Base-by-base conservation (phyloP, 331 rosid species). In the Rhamnella rubrinervis region DNA sequence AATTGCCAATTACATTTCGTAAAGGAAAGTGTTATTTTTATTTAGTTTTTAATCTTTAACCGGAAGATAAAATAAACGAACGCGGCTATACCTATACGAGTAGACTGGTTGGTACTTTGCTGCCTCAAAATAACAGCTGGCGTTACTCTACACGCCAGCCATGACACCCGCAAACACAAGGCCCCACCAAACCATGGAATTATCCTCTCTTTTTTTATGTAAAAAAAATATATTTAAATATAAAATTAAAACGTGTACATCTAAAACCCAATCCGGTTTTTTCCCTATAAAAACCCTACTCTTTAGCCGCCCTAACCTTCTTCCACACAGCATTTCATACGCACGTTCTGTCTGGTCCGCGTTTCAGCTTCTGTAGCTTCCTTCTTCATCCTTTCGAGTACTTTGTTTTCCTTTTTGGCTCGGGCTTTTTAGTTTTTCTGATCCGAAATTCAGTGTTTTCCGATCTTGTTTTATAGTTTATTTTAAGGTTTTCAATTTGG, bases 231-330 rank as follows among this genome's bases (percentile, higher is more conserved):
- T 5, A 19, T 8, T n/a, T 50, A 13, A 37, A 41, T 11, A 19
- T 7, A 19, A 46, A 55, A 35, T 28, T 20, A 35, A 68, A 52
- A 44, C 5, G 0, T 10, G 7, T 12, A 38, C 2, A 59, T 46
- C 37, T 20, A 21, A 39, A 9, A 59, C 25, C 55, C 69, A 51
- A 35, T 44, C 21, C 71, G 7, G 71, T 39, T 55, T 60, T 18
- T 23, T 56, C 19, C 76, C 89, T 81, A 81, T 83, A 81, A 84
- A 88, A 13, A 0, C 70, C 55, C 67, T 20, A 28, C 44, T 40
- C 59, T 19, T 0, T 7, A 0, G 0, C 0, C 0, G 0, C 0
- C 0, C 0, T 2, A 13, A 50, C 60, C 90, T 85, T 86, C 89
- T 47, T 71, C 55, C 55, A 8, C 59, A n/a, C 64, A 55, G 23